These are phyloP conservation scores for Alternaria burnsii DNA, from an alignment of 2,329 filamentous ascomycete species.

Conservation along the genomic window DNA sequence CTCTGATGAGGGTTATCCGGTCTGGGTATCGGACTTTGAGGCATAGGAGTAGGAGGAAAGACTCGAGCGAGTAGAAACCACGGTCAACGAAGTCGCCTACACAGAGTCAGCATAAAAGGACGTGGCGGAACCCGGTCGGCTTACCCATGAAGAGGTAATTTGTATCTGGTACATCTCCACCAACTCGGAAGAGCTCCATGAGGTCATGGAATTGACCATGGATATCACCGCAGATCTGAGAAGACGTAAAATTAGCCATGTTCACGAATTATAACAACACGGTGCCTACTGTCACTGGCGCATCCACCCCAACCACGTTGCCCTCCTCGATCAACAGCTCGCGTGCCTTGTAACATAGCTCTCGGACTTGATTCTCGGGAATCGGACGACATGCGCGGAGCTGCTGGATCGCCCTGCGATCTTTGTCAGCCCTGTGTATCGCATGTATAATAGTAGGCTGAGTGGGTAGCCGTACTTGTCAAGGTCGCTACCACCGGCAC, in stretches of 20 bases:
- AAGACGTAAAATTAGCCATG: slow-evolving; percentile 8
- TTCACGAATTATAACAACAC: background rate
- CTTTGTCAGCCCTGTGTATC: slow-evolving; percentile 21
- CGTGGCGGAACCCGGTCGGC: background rate
- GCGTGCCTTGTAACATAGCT: slow-evolving; percentile 95
- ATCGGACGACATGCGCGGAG: slow-evolving; percentile 95
- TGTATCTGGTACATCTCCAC: slow-evolving; percentile 91
- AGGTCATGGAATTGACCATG: slow-evolving; percentile 96
- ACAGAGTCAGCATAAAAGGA: slow-evolving; percentile 3
- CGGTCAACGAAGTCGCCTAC: slow-evolving; percentile 95
- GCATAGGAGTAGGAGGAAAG: slow-evolving; percentile 92
- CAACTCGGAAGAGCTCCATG: slow-evolving; percentile 95
- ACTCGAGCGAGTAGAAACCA: slow-evolving; percentile 97
- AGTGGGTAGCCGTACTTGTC: slow-evolving; percentile 72
- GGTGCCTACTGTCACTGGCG: slow-evolving; percentile 81
- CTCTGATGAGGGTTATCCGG: slow-evolving; percentile 93
- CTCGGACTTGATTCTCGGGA: slow-evolving; percentile 91
- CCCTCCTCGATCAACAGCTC: slow-evolving; percentile 97
- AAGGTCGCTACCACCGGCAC: slow-evolving; percentile 81
- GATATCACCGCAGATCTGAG: slow-evolving; percentile 79
- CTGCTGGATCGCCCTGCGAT: slow-evolving; percentile 84
- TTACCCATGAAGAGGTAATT: slow-evolving; percentile 98
- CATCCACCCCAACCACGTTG: slow-evolving; percentile 94
- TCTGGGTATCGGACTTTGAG: slow-evolving; percentile 98
- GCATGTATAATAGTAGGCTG: slow-evolving; percentile 17